phyloP scores from a whole-genome alignment of 2,329 filamentous ascomycete genomes.

The Curvularia hawaiiensis region DNA sequence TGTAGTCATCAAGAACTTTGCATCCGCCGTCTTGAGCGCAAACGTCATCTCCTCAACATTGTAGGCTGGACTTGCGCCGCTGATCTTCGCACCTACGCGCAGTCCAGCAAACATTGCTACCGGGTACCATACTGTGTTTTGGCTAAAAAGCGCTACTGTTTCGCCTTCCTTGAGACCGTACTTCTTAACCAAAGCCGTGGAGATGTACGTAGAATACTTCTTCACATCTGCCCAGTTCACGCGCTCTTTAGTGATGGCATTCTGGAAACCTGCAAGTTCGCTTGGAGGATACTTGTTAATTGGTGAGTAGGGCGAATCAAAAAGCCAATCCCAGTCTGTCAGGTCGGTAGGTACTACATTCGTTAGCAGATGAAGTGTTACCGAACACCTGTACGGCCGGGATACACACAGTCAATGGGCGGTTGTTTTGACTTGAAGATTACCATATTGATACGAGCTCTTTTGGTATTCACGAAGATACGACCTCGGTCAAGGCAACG shows the following conservation, averaged over 20 bases:
- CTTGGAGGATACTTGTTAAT: slow-evolving; percentile 47
- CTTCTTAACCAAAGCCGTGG: slow-evolving; percentile 62
- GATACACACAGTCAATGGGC: slow-evolving; percentile 47
- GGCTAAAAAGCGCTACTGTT: slow-evolving; percentile 65
- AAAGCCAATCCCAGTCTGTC: slow-evolving; percentile 67
- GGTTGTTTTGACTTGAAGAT: slow-evolving; percentile 52
- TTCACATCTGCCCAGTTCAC: slow-evolving; percentile 65
- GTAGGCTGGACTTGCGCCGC: slow-evolving; percentile 68
- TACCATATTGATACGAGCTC: slow-evolving; percentile 35
- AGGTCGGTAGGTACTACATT: slow-evolving; percentile 58
- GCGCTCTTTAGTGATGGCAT: slow-evolving; percentile 64
- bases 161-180: slow-evolving; percentile 61
- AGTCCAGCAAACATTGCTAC: slow-evolving; percentile 65
- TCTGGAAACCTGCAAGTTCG: slow-evolving; percentile 59
- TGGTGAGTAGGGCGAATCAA: slow-evolving; percentile 61
- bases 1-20: slow-evolving; percentile 64
- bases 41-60: slow-evolving; percentile 72
- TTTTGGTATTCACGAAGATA: neutral
- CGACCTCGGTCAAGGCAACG: neutral
- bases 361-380: slow-evolving; percentile 7
- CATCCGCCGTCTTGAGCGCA: slow-evolving; percentile 62
- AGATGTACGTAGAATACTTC: slow-evolving; percentile 61
- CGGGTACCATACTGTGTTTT: slow-evolving; percentile 71
- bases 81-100: slow-evolving; percentile 62
- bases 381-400: neutral